Percentiles rank a stretch among this genome's conserved stretches.
Evolutionary conservation across 805 yeast species (phyloP).

Genomic region (Starmerella vitae): DNA sequence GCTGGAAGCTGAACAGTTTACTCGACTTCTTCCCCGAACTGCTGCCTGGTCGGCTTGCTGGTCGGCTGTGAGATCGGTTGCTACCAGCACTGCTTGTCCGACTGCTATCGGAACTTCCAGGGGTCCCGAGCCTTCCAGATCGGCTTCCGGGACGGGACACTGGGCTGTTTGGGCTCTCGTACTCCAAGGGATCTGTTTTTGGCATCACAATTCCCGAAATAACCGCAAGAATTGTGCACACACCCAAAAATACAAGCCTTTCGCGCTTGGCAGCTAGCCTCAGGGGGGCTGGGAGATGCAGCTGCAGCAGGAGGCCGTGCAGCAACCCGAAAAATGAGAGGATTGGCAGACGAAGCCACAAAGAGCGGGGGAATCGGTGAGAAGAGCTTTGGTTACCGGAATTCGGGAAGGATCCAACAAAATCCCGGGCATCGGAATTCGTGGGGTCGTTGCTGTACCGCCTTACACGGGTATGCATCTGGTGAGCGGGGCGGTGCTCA

Average conservation of each 20-base stretch:
- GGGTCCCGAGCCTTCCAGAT: neutral
- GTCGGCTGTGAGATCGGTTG: neutral
- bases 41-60: neutral
- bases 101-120: neutral
- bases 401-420: too few relatives aligned
- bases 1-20: neutral
- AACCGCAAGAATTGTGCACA: slow-evolving; percentile 6
- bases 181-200: neutral
- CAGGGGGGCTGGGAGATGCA: slow-evolving; percentile 12
- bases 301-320: slow-evolving; percentile 14
- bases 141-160: too few relatives aligned
- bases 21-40: neutral
- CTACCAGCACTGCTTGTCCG: neutral
- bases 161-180: neutral
- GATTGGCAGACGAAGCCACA: neutral
- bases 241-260: slow-evolving; percentile 5
- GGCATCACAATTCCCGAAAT: slow-evolving; percentile 10
- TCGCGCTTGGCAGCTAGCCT: neutral
- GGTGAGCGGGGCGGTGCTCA: slow-evolving; percentile 18
- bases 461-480: slow-evolving; percentile 17
- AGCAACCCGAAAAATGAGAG: slow-evolving; percentile 10
- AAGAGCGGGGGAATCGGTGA: neutral
- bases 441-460: slow-evolving; percentile 4
- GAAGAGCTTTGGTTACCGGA: neutral
- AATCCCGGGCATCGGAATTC: neutral